Conservation (phyloP, 371 early-diverging fungal genomes). For the Circinella umbellata region DNA sequence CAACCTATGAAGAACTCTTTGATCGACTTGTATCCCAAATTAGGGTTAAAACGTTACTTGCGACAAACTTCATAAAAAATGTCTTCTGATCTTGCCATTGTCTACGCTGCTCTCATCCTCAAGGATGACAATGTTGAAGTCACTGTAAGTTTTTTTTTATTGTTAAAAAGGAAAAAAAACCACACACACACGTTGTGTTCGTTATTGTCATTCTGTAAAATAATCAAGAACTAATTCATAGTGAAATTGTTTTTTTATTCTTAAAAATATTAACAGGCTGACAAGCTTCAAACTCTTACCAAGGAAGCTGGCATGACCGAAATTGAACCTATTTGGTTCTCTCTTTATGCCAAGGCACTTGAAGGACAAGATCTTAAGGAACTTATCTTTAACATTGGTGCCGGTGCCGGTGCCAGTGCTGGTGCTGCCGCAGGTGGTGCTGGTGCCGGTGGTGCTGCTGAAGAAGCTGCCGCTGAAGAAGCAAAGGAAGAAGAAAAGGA, state of each 20-base stretch:
- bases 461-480: slow-evolving; percentile 67
- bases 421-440: slow-evolving; percentile 60
- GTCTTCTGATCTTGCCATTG: slow-evolving; percentile 89
- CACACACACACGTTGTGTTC: no score
- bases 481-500: slow-evolving; percentile 78
- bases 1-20: background rate
- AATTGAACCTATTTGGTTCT: slow-evolving; percentile 95
- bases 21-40: slow-evolving; percentile 7
- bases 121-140: slow-evolving; percentile 96
- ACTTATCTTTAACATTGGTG: slow-evolving; percentile 92
- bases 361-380: slow-evolving; percentile 92
- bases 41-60: slow-evolving; percentile 11
- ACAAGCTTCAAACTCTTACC: slow-evolving; percentile 91
- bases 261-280: slow-evolving; percentile 70
- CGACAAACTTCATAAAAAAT: slow-evolving; percentile 31
- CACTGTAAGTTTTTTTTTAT: slow-evolving; percentile 75
- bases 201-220: no score
- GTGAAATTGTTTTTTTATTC: no score
- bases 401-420: slow-evolving; percentile 76
- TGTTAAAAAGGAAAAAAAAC: background rate
- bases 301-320: slow-evolving; percentile 88
- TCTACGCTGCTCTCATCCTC: slow-evolving; percentile 98
- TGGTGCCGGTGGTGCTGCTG: slow-evolving; percentile 57
- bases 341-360: slow-evolving; percentile 97
- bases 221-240: no score